These are phyloP conservation scores for Asterella californica DNA, from an alignment of 225 moss, liverwort and hornwort species.

Conservation along the genomic window DNA sequence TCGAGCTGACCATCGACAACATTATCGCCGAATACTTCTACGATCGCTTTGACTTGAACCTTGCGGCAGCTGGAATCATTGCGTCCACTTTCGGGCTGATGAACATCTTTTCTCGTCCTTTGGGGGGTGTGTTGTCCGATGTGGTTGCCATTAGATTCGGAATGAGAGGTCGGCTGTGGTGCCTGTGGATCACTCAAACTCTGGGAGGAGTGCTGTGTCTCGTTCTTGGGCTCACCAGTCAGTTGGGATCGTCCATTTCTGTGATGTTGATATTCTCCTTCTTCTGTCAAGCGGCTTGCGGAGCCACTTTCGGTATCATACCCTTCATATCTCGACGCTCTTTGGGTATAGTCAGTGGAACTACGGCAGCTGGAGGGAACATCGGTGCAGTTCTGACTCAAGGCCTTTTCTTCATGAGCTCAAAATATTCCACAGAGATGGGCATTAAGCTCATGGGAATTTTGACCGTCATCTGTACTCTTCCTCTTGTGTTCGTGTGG, in stretches of 20 bases:
- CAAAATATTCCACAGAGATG: conserved; percentile 38
- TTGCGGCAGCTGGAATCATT: conserved; percentile 53
- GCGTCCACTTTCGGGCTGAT: conserved; percentile 57
- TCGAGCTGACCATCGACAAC: conserved; percentile 72
- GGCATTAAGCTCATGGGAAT: conserved; percentile 62
- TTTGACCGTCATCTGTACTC: conserved; percentile 42
- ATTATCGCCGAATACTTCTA: conserved; percentile 71
- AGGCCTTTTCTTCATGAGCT: conserved; percentile 43
- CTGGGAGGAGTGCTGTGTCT: conserved; percentile 56
- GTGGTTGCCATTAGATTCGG: conserved; percentile 30
- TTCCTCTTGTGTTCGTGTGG: conserved; percentile 27
- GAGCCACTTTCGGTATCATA: conserved; percentile 30
- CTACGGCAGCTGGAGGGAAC: conserved; percentile 66
- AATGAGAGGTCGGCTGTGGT: conserved; percentile 78
- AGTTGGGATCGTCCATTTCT: conserved; percentile 27
- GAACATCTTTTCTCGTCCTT: conserved; percentile 68
- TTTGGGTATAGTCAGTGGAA: conserved; percentile 52
- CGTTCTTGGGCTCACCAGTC: conserved; percentile 27
- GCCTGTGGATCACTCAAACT: conserved; percentile 49
- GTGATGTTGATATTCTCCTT: conserved; percentile 64
- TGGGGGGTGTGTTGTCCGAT: conserved; percentile 64
- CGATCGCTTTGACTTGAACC: conserved; percentile 46
- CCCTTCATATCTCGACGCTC: conserved; percentile 64
- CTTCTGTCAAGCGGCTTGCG: conserved; percentile 66
- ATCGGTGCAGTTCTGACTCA: conserved; percentile 52